phyloP scores from a whole-genome alignment of 129 eudicot genomes.

The Escallonia herrerae region DNA sequence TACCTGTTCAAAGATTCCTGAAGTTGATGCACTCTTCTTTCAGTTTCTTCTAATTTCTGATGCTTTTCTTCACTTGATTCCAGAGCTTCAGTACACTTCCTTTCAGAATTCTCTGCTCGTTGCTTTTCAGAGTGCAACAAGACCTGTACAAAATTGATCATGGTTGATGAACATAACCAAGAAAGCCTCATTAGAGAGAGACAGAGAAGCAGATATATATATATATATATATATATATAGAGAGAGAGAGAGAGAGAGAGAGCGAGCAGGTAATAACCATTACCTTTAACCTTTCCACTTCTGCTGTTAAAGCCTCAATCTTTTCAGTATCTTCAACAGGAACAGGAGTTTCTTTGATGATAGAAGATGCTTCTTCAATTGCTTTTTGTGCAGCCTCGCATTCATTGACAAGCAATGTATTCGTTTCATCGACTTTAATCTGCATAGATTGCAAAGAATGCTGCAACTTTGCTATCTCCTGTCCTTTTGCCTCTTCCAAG shows the following conservation, averaged over 20 bases:
- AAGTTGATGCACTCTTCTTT: conserved; percentile 68
- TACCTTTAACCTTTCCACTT: conserved; percentile 83
- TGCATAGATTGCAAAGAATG: conserved; percentile 61
- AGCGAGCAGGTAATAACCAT: conserved; percentile 6
- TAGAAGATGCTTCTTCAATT: conserved; percentile 64
- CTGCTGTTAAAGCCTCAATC: conserved; percentile 63
- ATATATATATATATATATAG: too few relatives aligned
- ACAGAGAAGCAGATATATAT: background rate
- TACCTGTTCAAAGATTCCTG: conserved; percentile 88
- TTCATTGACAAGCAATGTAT: conserved; percentile 55
- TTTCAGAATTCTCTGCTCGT: conserved; percentile 75
- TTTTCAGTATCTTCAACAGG: conserved; percentile 76
- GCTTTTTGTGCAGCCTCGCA: conserved; percentile 72
- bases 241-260: background rate
- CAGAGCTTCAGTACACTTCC: conserved; percentile 49
- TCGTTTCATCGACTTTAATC: conserved; percentile 63
- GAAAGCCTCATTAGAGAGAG: background rate
- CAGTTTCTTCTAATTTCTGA: conserved; percentile 78
- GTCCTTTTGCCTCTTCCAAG: conserved; percentile 73
- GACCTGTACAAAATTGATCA: conserved; percentile 25
- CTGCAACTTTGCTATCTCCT: conserved; percentile 68
- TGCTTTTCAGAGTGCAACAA: conserved; percentile 64
- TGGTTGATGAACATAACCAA: background rate
- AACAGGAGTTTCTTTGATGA: conserved; percentile 68
- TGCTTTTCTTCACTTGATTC: conserved; percentile 65